phyloP scores from a whole-genome alignment of 345 rosid species.

The Conringia planisiliqua region DNA sequence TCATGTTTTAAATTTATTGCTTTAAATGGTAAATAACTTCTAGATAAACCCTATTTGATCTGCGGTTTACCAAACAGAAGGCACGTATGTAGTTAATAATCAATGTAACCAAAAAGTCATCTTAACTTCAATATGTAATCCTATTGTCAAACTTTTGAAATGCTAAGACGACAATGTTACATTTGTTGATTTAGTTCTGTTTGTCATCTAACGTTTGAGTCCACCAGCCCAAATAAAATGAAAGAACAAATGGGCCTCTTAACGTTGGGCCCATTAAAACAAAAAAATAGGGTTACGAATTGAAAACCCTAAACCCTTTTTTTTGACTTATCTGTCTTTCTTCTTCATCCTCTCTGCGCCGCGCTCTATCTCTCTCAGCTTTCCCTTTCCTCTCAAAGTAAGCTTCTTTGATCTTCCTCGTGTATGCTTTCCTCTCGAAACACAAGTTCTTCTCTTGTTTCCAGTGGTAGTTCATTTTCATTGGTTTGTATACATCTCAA shows the following conservation, averaged over 20 bases:
- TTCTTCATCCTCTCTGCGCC: conserved; percentile 18
- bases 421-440: not conserved
- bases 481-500: not conserved
- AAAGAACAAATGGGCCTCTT: not conserved
- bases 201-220: not conserved
- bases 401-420: conserved; percentile 16
- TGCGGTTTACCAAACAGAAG: not conserved
- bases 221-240: not conserved
- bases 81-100: not conserved
- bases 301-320: conserved; percentile 29
- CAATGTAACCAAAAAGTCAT: not conserved
- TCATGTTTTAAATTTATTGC: not conserved
- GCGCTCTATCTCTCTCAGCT: not conserved
- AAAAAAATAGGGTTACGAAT: not conserved
- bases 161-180: not conserved
- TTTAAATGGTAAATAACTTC: not conserved
- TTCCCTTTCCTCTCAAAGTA: conserved; percentile 17
- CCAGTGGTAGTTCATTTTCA: not conserved
- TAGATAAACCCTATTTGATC: not conserved
- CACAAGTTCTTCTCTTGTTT: not conserved
- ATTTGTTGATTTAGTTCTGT: no score
- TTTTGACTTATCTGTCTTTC: not conserved
- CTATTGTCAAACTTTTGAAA: not conserved
- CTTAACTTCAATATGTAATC: not conserved
- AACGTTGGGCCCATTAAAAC: not conserved